These are phyloP conservation scores for Neopestalotiopsis rosae DNA, from an alignment of 2,329 filamentous ascomycete species.

Conservation along the genomic window DNA sequence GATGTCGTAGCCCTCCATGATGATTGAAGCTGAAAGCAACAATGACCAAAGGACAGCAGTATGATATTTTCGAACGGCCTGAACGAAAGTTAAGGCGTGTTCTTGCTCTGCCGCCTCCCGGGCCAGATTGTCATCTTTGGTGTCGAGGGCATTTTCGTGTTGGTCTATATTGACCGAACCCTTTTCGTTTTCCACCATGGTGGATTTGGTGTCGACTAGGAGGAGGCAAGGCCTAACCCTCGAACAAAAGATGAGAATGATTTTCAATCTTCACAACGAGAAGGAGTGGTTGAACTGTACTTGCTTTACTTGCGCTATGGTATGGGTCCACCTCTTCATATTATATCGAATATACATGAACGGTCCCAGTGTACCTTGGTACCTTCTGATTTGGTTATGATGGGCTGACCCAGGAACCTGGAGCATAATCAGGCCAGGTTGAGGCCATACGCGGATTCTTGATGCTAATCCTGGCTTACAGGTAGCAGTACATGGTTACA, in stretches of 20 bases:
- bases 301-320: too few species aligned
- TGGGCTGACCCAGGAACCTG: too few species aligned
- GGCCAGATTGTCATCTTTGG: constrained; percentile 33
- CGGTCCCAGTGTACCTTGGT: too few species aligned
- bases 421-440: too few species aligned
- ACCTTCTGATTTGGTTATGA: too few species aligned
- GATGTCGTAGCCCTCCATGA: constrained; percentile 40
- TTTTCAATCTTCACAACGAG: background rate
- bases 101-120: constrained; percentile 37
- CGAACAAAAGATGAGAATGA: background rate
- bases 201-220: background rate
- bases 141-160: constrained; percentile 28
- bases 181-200: background rate
- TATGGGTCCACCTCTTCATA: too few species aligned
- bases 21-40: constrained; percentile 36
- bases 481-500: too few species aligned
- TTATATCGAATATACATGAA: too few species aligned
- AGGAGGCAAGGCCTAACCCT: background rate
- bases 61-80: constrained; percentile 35
- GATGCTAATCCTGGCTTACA: too few species aligned
- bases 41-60: constrained; percentile 37
- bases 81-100: constrained; percentile 33
- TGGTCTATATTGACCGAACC: background rate
- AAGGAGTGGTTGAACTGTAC: background rate
- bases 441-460: too few species aligned